These are phyloP conservation scores for Lagenidium sp. DNA, from an alignment of 352 stramenopile species.

Conservation along the genomic window DNA sequence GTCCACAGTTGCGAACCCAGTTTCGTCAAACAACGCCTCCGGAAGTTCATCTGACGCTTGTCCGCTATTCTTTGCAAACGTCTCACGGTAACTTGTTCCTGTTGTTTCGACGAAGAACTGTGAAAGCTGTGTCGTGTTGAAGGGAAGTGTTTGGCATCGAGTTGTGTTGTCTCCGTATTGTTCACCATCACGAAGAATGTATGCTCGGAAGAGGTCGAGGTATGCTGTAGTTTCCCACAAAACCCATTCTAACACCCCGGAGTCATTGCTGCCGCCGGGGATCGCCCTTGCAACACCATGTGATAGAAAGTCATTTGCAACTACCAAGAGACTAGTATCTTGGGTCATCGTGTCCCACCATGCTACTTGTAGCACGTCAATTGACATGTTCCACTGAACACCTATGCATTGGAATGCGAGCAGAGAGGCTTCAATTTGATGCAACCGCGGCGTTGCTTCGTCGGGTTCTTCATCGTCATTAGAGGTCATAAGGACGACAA, in stretches of 20 bases:
- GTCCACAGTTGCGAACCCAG: slow-evolving; percentile 15
- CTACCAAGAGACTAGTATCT: slow-evolving; percentile 34
- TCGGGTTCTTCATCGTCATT: slow-evolving; percentile 29
- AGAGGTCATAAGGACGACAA: slow-evolving; percentile 39
- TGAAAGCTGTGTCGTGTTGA: slow-evolving; percentile 1
- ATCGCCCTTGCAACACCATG: slow-evolving; percentile 21
- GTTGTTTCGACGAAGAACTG: slow-evolving; percentile 59
- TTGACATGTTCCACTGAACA: slow-evolving; percentile 54
- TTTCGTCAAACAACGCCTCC: slow-evolving; percentile 19
- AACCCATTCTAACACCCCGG: slow-evolving; percentile 16
- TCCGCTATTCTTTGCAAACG: background rate
- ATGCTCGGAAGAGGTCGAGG: slow-evolving; percentile 39
- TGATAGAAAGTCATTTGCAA: slow-evolving; percentile 44
- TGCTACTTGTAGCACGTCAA: slow-evolving; percentile 43
- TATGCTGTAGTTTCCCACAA: slow-evolving; percentile 54
- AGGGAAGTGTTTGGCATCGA: slow-evolving; percentile 5
- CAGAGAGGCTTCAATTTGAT: too few relatives aligned
- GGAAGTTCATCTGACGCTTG: slow-evolving; percentile 16
- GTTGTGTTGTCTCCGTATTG: too few relatives aligned
- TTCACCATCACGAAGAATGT: slow-evolving; percentile 50
- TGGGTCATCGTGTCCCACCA: slow-evolving; percentile 63
- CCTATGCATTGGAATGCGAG: slow-evolving; percentile 23
- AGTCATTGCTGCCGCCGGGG: background rate
- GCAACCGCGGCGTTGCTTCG: background rate
- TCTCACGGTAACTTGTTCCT: slow-evolving; percentile 45